Base-by-base conservation (phyloP, 169 alveolate genomes). In the Perkinsus olseni region DNA sequence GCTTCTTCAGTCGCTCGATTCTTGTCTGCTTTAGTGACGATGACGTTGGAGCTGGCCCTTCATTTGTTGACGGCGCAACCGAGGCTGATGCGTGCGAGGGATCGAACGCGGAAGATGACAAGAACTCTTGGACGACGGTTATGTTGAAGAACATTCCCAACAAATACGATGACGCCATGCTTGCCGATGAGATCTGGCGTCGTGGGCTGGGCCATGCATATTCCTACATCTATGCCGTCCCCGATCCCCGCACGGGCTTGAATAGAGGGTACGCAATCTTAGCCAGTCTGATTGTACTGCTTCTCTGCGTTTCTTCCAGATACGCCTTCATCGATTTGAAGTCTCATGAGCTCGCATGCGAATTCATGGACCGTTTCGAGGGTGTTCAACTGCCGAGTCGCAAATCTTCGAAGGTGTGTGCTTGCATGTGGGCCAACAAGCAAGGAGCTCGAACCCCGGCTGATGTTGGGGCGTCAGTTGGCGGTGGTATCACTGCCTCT, bases 81-180 rank as follows among this genome's bases (percentile, higher is more conserved):
- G n/a, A n/a, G n/a, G n/a, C n/a, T n/a, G n/a, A n/a, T n/a, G n/a
- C n/a, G n/a, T n/a, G n/a, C n/a, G n/a, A n/a, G n/a, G n/a, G n/a
- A n/a, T n/a, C n/a, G n/a, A n/a, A n/a, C n/a, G n/a, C n/a, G n/a
- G n/a, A n/a, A n/a, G 34, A 62, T 62, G 82, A 62, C 17, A 62
- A 3, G 82, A 62, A 24, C 34, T 21, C 82, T 4, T 62, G 82
- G 82, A 62, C 82, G 1, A 62, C 97, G 0, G 90, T 96, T 34
- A 96, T 96, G 96, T 94, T 96, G 91, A 96, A 95, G 94, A 96
- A 96, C 93, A 96, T 96, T 92, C 97, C 97, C 31, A 96, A 96
- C 92, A 96, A 96, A 94, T 96, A 95, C 94, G 93, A 96, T 37
- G 93, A 93, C 74, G 62, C 93, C 20, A 94, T 94, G 91, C 93